These are phyloP conservation scores for Hippophae rhamnoides DNA, from an alignment of 306 rosid species.

Conservation along the genomic window DNA sequence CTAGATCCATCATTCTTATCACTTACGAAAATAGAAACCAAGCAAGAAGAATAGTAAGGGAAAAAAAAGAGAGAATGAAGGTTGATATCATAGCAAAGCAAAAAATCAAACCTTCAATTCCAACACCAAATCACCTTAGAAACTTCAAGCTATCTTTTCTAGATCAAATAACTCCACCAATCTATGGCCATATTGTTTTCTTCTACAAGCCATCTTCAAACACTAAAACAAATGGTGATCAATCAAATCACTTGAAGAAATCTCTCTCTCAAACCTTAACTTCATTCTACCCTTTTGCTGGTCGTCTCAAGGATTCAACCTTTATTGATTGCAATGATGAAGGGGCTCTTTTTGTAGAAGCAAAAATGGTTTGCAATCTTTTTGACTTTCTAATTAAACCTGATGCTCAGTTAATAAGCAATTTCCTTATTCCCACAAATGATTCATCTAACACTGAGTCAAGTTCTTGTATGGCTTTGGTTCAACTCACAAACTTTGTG, in stretches of 20 bases:
- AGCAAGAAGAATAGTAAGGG: too few species aligned
- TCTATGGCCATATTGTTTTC: background rate
- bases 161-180: background rate
- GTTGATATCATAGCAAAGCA: background rate
- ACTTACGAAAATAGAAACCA: too few species aligned
- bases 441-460: too few species aligned
- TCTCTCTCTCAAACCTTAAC: background rate
- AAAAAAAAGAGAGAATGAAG: background rate
- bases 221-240: background rate
- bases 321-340: background rate
- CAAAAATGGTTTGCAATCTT: background rate
- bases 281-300: background rate
- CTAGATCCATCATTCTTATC: too few species aligned
- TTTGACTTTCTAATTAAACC: background rate
- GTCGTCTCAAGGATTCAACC: background rate
- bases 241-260: background rate
- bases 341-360: background rate
- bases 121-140: conserved; percentile 1
- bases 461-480: background rate
- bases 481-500: background rate
- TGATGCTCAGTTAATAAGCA: too few species aligned
- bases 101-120: background rate
- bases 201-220: background rate
- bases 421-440: too few species aligned
- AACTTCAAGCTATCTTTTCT: background rate